Evolutionary conservation across 208 protist genomes (phyloP), one percentile per base, ranked within the genome.

Genomic region (Wallacemonas rigidus): DNA sequence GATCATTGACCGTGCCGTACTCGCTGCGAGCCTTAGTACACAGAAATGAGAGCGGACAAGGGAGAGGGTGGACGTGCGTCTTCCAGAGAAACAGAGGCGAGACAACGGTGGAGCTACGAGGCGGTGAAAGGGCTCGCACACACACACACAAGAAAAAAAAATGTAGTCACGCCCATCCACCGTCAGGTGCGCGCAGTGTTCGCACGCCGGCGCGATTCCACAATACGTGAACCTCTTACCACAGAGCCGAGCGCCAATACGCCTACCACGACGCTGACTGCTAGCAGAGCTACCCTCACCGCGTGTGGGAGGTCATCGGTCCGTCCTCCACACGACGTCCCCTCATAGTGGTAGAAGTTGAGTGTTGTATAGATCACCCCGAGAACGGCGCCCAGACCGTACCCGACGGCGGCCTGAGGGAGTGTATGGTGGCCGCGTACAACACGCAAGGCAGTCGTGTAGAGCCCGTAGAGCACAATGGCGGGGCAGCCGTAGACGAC

Each of bases 351-450:
- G 4, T 17, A 55, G 72, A 86, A 88, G 69, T 88, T 86, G 5
- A 45, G 67, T 3, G 39, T 54, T 39, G 83, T 26, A 48, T 60
- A 80, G 5, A 76, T 11, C 2, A 47, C n/a, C 0, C 79, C 79
- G 12, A 74, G 48, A 40, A 11, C 2, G 11, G 57, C 9, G 2
- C 86, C 86, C 36, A 90, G 61, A 1, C 55, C n/a, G 61, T 78
- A 80, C 40, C 86, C 86, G 0, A 76, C 86, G 3, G 75, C 36
- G 12, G 87, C 86, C 57, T 90, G 86, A 8, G 82, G 74, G 4
- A 75, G 15, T 3, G 86, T 90, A 74, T 90, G 86, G 54, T 87
- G 80, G 1, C 82, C 80, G n/a, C 64, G 67, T 7, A 56, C 41
- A 1, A 87, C 82, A 0, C 86, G 86, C 55, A 90, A 61, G 5